Base-by-base conservation (phyloP, 306 rosid genomes). In the Pterocarpus macrocarpus region DNA sequence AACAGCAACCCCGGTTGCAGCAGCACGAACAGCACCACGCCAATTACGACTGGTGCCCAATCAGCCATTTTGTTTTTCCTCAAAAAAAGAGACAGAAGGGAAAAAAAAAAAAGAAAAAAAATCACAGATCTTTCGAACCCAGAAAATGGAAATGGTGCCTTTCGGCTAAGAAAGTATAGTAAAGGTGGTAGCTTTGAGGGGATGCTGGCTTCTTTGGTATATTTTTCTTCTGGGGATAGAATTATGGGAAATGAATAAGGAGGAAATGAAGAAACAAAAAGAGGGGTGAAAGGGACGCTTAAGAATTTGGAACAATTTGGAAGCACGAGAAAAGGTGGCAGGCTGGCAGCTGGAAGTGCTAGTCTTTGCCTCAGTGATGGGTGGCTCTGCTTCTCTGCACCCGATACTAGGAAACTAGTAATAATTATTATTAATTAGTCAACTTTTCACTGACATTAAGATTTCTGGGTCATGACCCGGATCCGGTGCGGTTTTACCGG, bases 41-140 rank as follows among this genome's bases (percentile, higher is more conserved):
- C 99, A 10, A 95, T 84, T 33, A 95, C n/a, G n/a, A 95, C 96
- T 0, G 98, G 97, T 1, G 90, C 98, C 99, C 99, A 93, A 81
- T 95, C 99, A n/a, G 93, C 87, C 99, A 95, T 95, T 36, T 9
- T 33, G 0, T 2, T 9, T 13, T 43, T 57, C 6, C 12, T 2
- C 2, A 43, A 5, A 0, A 43, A 22, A 22, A 22, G 28, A 22
- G 28, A 22, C 28, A 22, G 28, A 22, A 22, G 28, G 2, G 53
- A 4, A 0, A 2, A 47, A 47, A 47, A 12, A 47, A 2, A 14
- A 9, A 43, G 0, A 34, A 34, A 34, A 34, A 33, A 41, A 49
- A 76, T 47, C 4, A 3, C 47, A 35, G 80, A 74, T 66, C 67
- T 82, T 44, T 65, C 6, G 0, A 55, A 52, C 67, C 47, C 59